phyloP scores from a whole-genome alignment of 2,329 filamentous ascomycete species.

The Allantophomopsis lycopodina region DNA sequence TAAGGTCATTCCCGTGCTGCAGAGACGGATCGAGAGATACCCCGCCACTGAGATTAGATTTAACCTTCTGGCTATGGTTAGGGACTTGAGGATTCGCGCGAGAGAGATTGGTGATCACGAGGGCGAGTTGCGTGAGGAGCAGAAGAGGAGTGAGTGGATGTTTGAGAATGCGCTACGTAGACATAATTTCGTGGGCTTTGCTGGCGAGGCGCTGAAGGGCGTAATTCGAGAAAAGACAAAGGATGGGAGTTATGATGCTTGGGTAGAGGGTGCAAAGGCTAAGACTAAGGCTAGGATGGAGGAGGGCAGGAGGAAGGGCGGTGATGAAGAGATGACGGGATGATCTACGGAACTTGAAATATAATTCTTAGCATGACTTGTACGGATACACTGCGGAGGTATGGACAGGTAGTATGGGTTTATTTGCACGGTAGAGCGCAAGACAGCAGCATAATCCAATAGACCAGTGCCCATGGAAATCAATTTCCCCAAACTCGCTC shows the following conservation, averaged over 20 bases:
- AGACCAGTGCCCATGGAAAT: no score
- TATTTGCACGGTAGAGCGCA: no score
- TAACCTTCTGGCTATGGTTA: constrained; percentile 86
- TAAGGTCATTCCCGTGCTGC: constrained; percentile 77
- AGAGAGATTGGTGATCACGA: constrained; percentile 73
- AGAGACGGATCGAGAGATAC: constrained; percentile 72
- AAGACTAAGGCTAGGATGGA: constrained; percentile 29
- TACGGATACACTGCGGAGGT: no score
- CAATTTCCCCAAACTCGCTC: no score
- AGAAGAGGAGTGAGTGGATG: constrained; percentile 74
- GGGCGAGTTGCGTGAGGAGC: constrained; percentile 63
- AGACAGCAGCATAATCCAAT: no score
- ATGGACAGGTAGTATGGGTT: no score
- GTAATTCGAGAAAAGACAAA: constrained; percentile 65
- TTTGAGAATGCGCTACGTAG: constrained; percentile 88
- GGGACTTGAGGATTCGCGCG: constrained; percentile 66
- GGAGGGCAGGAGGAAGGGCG: constrained; percentile 14
- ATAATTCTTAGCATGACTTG: no score
- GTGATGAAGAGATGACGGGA: constrained; percentile 16
- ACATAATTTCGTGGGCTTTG: constrained; percentile 95
- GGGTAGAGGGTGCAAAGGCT: constrained; percentile 55
- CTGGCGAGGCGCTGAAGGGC: constrained; percentile 77
- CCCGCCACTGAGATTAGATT: constrained; percentile 82
- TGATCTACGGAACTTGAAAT: neutral
- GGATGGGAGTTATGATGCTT: constrained; percentile 54